Percentiles rank a stretch among this genome's conserved stretches.
Evolutionary conservation across 352 stramenopile genomes (phyloP).

Genomic region (Globisporangium spiculum): DNA sequence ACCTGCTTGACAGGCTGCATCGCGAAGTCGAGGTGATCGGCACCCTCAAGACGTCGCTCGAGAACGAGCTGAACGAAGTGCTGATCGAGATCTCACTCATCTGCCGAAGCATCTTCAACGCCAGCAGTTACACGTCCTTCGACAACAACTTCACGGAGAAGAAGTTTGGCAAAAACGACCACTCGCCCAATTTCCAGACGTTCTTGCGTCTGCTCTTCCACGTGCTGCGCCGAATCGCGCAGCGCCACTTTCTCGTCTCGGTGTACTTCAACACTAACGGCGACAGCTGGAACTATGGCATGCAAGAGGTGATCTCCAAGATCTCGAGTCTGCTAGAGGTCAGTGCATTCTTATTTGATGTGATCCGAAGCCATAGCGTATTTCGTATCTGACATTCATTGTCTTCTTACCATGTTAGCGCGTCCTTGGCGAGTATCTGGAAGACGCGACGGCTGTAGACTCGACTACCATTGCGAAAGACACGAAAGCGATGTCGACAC

Average conservation of each 20-base stretch:
- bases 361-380: not conserved
- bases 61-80: conserved; percentile 61
- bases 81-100: conserved; percentile 65
- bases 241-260: conserved; percentile 65
- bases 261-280: conserved; percentile 61
- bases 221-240: conserved; percentile 58
- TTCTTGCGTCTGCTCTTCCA: conserved; percentile 67
- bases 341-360: not conserved
- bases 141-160: conserved; percentile 73
- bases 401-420: conserved; percentile 23
- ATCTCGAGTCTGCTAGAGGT: conserved; percentile 70
- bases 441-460: conserved; percentile 31
- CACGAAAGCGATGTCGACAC: conserved; percentile 12
- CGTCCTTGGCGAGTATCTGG: conserved; percentile 68
- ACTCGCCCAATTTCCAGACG: conserved; percentile 63
- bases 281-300: conserved; percentile 65
- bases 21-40: conserved; percentile 76
- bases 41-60: conserved; percentile 65
- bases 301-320: conserved; percentile 61
- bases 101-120: conserved; percentile 71
- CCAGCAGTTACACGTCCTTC: conserved; percentile 72
- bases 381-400: not conserved
- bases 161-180: conserved; percentile 62
- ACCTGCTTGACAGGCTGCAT: conserved; percentile 38
- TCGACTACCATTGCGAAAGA: conserved; percentile 20